These are phyloP conservation scores for Cairneyella variabilis DNA, from an alignment of 495 filamentous ascomycete species.

Conservation along the genomic window DNA sequence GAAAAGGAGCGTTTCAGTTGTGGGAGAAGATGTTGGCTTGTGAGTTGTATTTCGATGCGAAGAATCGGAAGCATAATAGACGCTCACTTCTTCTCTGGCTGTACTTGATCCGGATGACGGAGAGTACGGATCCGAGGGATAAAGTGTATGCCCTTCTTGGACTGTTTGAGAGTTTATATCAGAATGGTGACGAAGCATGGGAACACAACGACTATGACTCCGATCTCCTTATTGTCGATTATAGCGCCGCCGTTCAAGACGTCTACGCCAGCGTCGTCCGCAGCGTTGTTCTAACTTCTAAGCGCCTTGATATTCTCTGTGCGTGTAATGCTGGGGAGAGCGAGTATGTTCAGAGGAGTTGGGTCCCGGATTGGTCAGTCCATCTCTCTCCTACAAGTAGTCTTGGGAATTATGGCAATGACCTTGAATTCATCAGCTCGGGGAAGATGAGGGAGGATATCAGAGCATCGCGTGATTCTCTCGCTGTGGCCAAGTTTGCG, in stretches of 20 bases:
- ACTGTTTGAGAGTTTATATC: neutral
- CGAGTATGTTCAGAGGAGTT: neutral
- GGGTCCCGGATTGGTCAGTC: neutral
- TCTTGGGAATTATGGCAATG: rapidly evolving
- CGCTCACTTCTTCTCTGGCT: neutral
- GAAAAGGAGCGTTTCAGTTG: no score
- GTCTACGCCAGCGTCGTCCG: neutral
- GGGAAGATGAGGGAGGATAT: neutral
- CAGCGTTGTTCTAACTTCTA: neutral
- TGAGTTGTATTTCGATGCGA: no score
- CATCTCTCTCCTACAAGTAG: neutral
- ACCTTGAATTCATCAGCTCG: neutral
- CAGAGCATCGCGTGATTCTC: no score
- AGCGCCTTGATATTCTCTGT: neutral
- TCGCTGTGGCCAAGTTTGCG: neutral
- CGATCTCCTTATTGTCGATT: neutral
- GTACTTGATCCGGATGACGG: neutral
- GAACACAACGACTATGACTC: no score
- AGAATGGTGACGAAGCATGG: neutral
- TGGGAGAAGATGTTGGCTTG: no score
- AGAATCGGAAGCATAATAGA: no score
- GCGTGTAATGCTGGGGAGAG: neutral
- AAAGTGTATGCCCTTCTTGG: neutral
- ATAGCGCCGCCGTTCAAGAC: neutral
- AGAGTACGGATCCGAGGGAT: neutral